phyloP scores from a whole-genome alignment of 2,329 filamentous ascomycete genomes.

The Xylariales sp. region DNA sequence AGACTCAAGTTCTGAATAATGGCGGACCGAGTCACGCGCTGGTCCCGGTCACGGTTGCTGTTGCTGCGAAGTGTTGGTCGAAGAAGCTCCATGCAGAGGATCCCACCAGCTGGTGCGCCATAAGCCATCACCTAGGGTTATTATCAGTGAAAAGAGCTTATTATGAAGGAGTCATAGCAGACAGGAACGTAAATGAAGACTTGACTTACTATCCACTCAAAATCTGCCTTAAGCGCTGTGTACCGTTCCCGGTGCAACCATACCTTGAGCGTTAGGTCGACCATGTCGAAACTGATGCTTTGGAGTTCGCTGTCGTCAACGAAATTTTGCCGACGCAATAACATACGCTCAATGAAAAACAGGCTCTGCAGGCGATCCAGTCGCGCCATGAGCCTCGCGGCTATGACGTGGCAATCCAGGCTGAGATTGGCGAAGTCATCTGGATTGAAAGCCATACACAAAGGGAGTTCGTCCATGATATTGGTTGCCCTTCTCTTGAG shows the following conservation, averaged over 20 bases:
- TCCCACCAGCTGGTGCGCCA: conserved; percentile 43
- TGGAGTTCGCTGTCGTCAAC: conserved; percentile 35
- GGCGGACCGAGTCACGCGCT: conserved; percentile 37
- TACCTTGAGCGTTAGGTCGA: conserved; percentile 38
- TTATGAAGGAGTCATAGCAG: background rate
- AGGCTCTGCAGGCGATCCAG: conserved; percentile 51
- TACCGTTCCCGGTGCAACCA: conserved; percentile 47
- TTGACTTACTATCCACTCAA: conserved; percentile 42
- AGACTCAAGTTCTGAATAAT: conserved; percentile 49
- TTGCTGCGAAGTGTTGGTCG: conserved; percentile 36
- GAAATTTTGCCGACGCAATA: conserved; percentile 42
- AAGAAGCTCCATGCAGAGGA: conserved; percentile 46
- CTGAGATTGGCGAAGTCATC: too few relatives aligned
- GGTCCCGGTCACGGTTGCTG: conserved; percentile 26
- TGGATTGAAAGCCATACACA: too few relatives aligned
- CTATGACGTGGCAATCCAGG: too few relatives aligned
- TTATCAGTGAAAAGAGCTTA: background rate
- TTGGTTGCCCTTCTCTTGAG: too few relatives aligned
- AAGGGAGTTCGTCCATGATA: too few relatives aligned
- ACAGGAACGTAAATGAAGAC: background rate
- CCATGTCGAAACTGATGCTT: conserved; percentile 42
- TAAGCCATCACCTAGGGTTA: conserved; percentile 42
- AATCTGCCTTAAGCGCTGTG: conserved; percentile 34
- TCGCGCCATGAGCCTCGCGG: too few relatives aligned
- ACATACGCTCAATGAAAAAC: conserved; percentile 53